A percentile compares a stretch with the other conserved stretches of the same genome.
phyloP scores from a whole-genome alignment of 768 basidiomycete genomes.

The Suillus subalutaceus region DNA sequence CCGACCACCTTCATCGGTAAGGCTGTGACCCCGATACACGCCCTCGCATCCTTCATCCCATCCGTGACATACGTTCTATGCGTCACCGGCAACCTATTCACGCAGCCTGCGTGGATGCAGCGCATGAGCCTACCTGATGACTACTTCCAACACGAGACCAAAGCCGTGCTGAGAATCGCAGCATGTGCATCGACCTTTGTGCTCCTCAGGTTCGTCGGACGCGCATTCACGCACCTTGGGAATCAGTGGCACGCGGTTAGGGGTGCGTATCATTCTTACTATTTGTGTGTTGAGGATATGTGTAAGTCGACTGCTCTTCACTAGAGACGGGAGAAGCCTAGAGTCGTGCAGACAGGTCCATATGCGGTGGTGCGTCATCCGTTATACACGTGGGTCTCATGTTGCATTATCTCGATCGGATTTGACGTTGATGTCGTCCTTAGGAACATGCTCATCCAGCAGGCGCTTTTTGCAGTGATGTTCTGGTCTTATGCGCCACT shows the following conservation, averaged over 20 bases:
- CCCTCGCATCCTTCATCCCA: conserved; percentile 23
- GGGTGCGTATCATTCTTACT: conserved; percentile 20
- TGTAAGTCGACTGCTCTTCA: conserved; percentile 2
- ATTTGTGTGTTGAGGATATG: background rate
- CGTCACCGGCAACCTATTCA: conserved; percentile 31
- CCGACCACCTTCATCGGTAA: conserved; percentile 24
- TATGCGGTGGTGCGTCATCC: conserved; percentile 42
- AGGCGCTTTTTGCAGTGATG: background rate
- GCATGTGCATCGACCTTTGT: conserved; percentile 31
- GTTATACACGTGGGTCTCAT: conserved; percentile 30
- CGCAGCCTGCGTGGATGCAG: conserved; percentile 41
- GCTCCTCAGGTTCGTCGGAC: conserved; percentile 18
- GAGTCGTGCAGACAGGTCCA: conserved; percentile 33
- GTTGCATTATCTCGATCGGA: background rate
- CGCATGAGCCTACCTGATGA: conserved; percentile 28
- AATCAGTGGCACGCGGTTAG: conserved; percentile 36
- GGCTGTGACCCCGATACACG: conserved; percentile 32
- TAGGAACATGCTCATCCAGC: background rate
- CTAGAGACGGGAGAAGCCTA: conserved; percentile 34
- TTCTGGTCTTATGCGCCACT: conserved; percentile 41
- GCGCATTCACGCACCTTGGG: conserved; percentile 25
- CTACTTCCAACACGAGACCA: conserved; percentile 24
- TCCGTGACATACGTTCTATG: conserved; percentile 32
- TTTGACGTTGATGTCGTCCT: conserved; percentile 15
- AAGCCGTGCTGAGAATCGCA: conserved; percentile 23